Base-by-base conservation (phyloP, 2,329 filamentous ascomycete species). In the Pezicula rhizophila region DNA sequence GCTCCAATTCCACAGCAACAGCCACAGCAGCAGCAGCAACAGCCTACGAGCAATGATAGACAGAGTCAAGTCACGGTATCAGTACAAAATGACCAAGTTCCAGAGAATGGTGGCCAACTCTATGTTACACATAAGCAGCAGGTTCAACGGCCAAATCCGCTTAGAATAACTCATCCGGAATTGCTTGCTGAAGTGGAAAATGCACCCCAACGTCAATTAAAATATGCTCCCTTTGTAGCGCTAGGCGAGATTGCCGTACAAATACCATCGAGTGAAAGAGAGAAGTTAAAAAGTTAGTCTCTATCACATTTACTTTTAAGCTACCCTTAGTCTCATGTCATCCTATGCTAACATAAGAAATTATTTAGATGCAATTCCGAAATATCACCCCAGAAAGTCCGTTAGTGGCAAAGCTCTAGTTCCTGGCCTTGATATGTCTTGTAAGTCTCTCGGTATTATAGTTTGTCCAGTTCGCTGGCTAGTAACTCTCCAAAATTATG, bases 351-450 rank as follows among this genome's bases (percentile, higher is more conserved):
- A 54, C 34, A 10, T 37, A 18, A 26, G 8, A 31, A 31, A 31
- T 8, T 42, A 17, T 38, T 23, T 43, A 64, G 60, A 56, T 48
- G 60, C 60, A 3, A 55, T 64, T 38, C 62, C 62, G 10, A 64
- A 64, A 47, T 64, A 59, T 48, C 56, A 61, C 34, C 59, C 59
- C 15, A 54, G 62, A 39, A 64, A 57, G 47, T 57, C 61, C 23
- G 55, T 50, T 46, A 64, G 60, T 47, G 62, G 61, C 37, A 59
- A 56, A 46, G 58, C 60, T 18, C 51, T 61, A 26, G 54, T 64
- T 41, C 57, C 59, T 14, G 62, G 61, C 6, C 54, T 61, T 34
- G 56, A 59, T 31, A 34, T 57, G 42, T 59, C 60, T 25, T 50
- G 62, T 64, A 57, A 59, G 62, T 57, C 11, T 44, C 38, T 15